Evolutionary conservation across 2,329 filamentous ascomycete species (phyloP), one percentile per base, ranked within the genome.

Genomic region (Fusarium concolor): DNA sequence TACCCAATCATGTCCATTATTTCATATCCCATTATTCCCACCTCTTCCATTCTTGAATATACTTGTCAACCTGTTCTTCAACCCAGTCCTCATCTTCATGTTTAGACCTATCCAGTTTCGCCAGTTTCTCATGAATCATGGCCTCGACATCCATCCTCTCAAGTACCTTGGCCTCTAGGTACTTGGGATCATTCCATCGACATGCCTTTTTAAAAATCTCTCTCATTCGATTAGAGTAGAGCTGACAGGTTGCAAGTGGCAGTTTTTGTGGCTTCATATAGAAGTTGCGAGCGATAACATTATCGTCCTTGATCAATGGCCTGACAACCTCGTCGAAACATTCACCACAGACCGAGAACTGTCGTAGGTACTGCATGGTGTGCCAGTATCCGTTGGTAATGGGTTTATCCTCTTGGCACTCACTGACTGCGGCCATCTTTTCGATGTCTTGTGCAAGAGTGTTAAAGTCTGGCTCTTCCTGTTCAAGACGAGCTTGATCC

Each of bases 311-410:
- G 3, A 90, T 79, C 50, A 88, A 82, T 1, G 94, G 93, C 78
- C 86, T 88, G n/a, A 97, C 87, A 1, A 93, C 86, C 22, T 93
- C 89, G 17, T 92, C 87, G 76, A 92, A 97, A 77, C 94, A 98
- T 77, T 95, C 92, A 67, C 92, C 89, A 78, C 94, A 98, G 6
- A 97, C 90, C 1, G 91, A 93, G 72, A 97, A 88, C 46, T 94
- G 87, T 0, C 91, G 92, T 0, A 96, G 81, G 15, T 87, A 83
- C 1, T 91, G 88, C 77, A 96, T 93, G 56, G 87, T 89, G 77
- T 96, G 90, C 94, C 94, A 97, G 38, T 85, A 81, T 14, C 84
- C 85, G 55, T 88, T 85, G n/a, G 82, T 77, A 4, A 91, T 79
- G 6, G 88, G 83, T n/a, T 83, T 85, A 74, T 92, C 88, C 33